phyloP scores from a whole-genome alignment of 768 basidiomycete genomes.

The Clitopilus passeckerianus region DNA sequence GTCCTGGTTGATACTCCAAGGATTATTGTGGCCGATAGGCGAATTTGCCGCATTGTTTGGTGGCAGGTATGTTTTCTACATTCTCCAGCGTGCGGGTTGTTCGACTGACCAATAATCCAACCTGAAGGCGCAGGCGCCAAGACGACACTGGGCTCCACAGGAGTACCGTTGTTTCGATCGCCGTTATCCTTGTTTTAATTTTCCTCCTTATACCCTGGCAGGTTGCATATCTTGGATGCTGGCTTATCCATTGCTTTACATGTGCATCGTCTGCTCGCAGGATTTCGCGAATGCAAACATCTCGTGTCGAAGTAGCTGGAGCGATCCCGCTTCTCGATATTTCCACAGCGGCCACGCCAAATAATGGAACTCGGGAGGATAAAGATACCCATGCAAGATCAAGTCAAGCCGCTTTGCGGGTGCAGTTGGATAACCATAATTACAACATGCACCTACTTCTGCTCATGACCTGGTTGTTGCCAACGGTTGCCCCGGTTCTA shows the following conservation, averaged over 20 bases:
- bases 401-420: neutral
- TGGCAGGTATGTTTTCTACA: constrained; percentile 26
- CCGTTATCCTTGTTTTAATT: constrained; percentile 58
- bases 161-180: constrained; percentile 53
- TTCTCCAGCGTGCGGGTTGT: neutral
- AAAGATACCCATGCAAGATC: neutral
- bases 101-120: neutral
- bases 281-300: constrained; percentile 6
- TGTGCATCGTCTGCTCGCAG: constrained; percentile 38
- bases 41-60: constrained; percentile 23
- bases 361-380: neutral
- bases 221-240: constrained; percentile 81
- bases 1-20: constrained; percentile 49
- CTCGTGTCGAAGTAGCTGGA: constrained; percentile 7
- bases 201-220: constrained; percentile 86
- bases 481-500: constrained; percentile 70
- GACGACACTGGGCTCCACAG: constrained; percentile 30
- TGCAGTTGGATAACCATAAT: constrained; percentile 29
- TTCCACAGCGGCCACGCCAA: constrained; percentile 5
- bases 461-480: constrained; percentile 78
- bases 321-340: constrained; percentile 18
- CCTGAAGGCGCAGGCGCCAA: constrained; percentile 18
- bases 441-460: constrained; percentile 62
- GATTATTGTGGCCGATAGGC: constrained; percentile 43
- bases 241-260: constrained; percentile 71